Evolutionary conservation across 257 asterid genomes (phyloP), one percentile per base, ranked within the genome.

Genomic region (Forsythia viridissima): DNA sequence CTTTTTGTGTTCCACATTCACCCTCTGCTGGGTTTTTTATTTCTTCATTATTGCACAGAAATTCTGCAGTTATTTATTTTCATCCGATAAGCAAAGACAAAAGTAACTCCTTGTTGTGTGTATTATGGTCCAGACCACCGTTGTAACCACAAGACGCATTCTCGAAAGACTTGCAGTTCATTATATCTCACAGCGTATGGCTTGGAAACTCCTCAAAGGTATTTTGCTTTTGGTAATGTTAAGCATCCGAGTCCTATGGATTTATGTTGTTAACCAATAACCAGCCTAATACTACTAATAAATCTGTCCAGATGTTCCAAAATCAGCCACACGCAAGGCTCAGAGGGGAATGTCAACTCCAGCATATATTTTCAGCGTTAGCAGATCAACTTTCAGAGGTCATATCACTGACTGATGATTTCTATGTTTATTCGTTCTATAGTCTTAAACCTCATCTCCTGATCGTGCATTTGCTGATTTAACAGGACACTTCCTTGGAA

Each of bases 121-220:
- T 70, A 66, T 80, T 11, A 59, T 55, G 69, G 73, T 71, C 79
- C 86, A 93, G 98, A 88, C 91, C 48, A 91, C 90, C 41, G 97
- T 96, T 66, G 82, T 85, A 51, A 96, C 98, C 16, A 96, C 97
- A 5, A 87, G 97, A 72, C 92, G 98, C 1, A 74, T 92, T 72
- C 90, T 96, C 75, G 97, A 96, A 84, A 89, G 99, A 82, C 84
- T 96, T 66, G 90, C 97, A 8, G 93, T 93, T 70, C 96, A 91
- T 74, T 85, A 91, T 79, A 89, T 87, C 81, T 96, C 99, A 68
- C 97, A 82, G 69, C 93, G 97, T 63, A 76, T 92, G 91, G 99
- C 99, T 59, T 93, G 97, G 94, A 96, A 96, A 80, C 97, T 96
- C 76, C 93, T 96, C 85, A 96, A 96, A 88, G 98, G 99, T 95